Evolutionary conservation across 2,329 filamentous ascomycete genomes (phyloP).

Genomic region (Beauveria sp.): DNA sequence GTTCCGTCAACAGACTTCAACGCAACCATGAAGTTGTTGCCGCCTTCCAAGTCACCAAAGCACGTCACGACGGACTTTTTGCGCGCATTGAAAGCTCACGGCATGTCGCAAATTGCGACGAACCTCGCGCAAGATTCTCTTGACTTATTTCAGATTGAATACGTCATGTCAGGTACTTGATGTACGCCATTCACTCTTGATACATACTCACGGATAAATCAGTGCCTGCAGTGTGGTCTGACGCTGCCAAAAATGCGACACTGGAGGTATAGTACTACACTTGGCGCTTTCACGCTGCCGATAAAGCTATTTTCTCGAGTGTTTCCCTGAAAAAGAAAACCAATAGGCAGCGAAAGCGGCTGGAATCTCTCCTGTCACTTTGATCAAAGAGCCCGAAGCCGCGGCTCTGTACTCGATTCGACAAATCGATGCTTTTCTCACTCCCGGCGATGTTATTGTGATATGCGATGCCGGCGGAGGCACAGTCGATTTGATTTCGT

Average conservation of each 20-base stretch:
- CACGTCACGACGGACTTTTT: conserved; percentile 16
- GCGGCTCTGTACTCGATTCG: conserved; percentile 15
- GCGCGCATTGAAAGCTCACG: conserved; percentile 13
- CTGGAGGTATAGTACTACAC: conserved; percentile 9
- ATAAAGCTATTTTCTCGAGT: neutral
- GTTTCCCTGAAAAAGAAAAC: neutral
- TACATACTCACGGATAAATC: neutral
- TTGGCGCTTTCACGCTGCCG: too few species aligned
- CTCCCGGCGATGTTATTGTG: conserved; percentile 14
- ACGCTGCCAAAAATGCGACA: conserved; percentile 14
- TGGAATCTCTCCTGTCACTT: conserved; percentile 12
- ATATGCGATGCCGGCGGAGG: conserved; percentile 22
- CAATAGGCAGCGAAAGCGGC: conserved; percentile 13
- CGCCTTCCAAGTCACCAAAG: conserved; percentile 9
- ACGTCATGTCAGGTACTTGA: conserved; percentile 14
- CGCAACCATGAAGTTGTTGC: conserved; percentile 8
- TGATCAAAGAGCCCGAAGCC: conserved; percentile 17
- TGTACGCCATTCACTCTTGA: neutral
- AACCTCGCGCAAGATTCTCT: conserved; percentile 11
- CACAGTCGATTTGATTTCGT: conserved; percentile 25
- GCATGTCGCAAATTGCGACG: conserved; percentile 12
- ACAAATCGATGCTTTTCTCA: conserved; percentile 6
- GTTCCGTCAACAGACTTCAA: conserved; percentile 1
- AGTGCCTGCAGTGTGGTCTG: conserved; percentile 17
- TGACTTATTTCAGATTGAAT: conserved; percentile 12